Percentiles rank a stretch among this genome's conserved stretches.
Evolutionary conservation across 1,284 basidiomycete species (phyloP).

Genomic region (Tilletia setariae): DNA sequence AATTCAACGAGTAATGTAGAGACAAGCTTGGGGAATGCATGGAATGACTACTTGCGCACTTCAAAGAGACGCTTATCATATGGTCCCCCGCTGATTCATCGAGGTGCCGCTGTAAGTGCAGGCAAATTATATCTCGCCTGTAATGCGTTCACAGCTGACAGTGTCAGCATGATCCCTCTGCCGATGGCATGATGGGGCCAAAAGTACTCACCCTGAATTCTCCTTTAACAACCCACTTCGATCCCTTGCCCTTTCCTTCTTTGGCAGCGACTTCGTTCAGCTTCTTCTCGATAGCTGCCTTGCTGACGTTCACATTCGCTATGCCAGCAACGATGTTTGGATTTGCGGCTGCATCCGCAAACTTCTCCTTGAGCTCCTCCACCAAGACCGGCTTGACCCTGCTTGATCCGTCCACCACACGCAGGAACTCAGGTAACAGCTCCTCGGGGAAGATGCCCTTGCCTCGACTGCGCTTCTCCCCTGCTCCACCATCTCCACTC

Average conservation of each 20-base stretch:
- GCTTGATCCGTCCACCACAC: conserved; percentile 35
- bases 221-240: conserved; percentile 37
- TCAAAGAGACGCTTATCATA: background rate
- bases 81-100: background rate
- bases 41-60: too few species aligned
- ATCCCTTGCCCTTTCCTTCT: conserved; percentile 33
- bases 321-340: background rate
- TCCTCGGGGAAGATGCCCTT: conserved; percentile 27
- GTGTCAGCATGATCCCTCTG: background rate
- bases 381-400: conserved; percentile 39
- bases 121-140: conserved; percentile 2
- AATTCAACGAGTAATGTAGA: too few species aligned
- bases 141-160: background rate
- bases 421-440: conserved; percentile 33
- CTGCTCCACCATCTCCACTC: background rate
- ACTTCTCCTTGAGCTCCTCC: conserved; percentile 41
- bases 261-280: conserved; percentile 33
- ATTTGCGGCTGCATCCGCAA: conserved; percentile 30
- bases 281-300: conserved; percentile 38
- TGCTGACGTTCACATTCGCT: conserved; percentile 26
- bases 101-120: background rate
- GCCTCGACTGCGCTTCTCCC: background rate
- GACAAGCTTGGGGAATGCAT: too few species aligned
- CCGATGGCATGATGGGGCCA: background rate
- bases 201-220: conserved; percentile 24